phyloP scores from a whole-genome alignment of 306 rosid species.

The Delonix regia region DNA sequence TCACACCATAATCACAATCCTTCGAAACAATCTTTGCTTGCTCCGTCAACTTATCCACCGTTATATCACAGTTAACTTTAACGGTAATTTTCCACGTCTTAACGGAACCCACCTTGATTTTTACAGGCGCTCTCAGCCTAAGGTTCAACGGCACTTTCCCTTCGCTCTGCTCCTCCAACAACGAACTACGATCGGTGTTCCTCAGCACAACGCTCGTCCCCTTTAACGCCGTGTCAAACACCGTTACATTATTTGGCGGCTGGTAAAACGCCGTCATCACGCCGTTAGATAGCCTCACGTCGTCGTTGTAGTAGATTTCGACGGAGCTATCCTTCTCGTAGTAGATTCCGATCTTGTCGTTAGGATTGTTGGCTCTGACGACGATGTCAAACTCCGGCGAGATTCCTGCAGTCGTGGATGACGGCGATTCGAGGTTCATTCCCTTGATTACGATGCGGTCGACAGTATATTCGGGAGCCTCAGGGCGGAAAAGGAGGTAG shows the following conservation, averaged over 20 bases:
- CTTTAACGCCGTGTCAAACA: slow-evolving; percentile 47
- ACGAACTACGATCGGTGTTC: slow-evolving; percentile 26
- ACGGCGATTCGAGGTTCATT: slow-evolving; percentile 44
- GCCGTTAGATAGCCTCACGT: slow-evolving; percentile 54
- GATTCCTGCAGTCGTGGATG: slow-evolving; percentile 11
- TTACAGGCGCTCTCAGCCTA: slow-evolving; percentile 56
- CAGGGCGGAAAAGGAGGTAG: slow-evolving; percentile 67
- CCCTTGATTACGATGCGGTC: slow-evolving; percentile 49
- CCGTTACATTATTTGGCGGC: slow-evolving; percentile 67
- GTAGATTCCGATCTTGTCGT: slow-evolving; percentile 67
- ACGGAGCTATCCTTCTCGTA: slow-evolving; percentile 59
- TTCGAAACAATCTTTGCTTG: slow-evolving; percentile 53
- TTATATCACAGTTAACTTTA: slow-evolving; percentile 55
- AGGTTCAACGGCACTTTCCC: slow-evolving; percentile 56
- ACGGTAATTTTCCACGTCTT: slow-evolving; percentile 69
- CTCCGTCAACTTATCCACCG: slow-evolving; percentile 57
- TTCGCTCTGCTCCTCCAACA: slow-evolving; percentile 40
- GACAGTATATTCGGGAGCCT: slow-evolving; percentile 59
- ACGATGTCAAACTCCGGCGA: slow-evolving; percentile 61
- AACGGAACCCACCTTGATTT: slow-evolving; percentile 59
- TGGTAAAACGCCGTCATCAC: slow-evolving; percentile 66
- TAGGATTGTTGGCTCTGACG: slow-evolving; percentile 62
- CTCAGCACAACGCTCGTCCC: slow-evolving; percentile 50
- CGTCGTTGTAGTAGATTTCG: slow-evolving; percentile 44
- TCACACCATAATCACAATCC: slow-evolving; percentile 48